Base-by-base conservation (phyloP, 1,284 basidiomycete genomes). In the Cryptococcus maquisensis region DNA sequence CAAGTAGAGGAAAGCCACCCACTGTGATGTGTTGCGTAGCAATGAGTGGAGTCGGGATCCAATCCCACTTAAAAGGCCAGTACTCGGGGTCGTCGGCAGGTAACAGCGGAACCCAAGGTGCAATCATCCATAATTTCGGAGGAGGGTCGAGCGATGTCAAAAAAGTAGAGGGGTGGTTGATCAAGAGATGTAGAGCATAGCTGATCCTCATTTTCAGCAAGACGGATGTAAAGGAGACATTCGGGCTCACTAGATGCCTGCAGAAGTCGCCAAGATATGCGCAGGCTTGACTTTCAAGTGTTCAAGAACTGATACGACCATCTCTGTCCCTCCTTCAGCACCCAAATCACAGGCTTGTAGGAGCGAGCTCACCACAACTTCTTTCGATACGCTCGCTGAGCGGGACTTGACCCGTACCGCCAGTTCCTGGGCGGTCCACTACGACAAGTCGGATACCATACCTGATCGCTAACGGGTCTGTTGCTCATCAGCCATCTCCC, bases 41-140 rank as follows among this genome's bases (percentile, higher is more conserved):
- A 36, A 75, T 64, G n/a, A 75, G 45, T 13, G 61, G 48, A 16
- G 54, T 56, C 1, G 73, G 73, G n/a, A 75, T 68, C 71, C 67
- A 70, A 47, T 66, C 59, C 28, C 73, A 65, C 10, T 59, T 62
- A 37, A 69, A 69, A n/a, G 61, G 56, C 59, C 72, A 74, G 18
- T 65, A 60, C 12, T 70, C 65, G 1, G 67, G 67, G 42, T 72
- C 65, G 6, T 63, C 56, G 0, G 59, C 24, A 0, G 68, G 67
- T 13, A 73, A 51, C 2, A 68, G 62, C 1, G 73, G 72, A 9
- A 67, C 67, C 73, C 73, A 75, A 1, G 73, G 72, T 0, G 73
- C 65, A 4, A 75, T 54, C 20, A 73, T 56, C 54, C 69, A 75
- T 1, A 74, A 37, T 6, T 23, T 47, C 0, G 72, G 72, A 21